Conservation (phyloP, 2,329 filamentous ascomycete species). For the Trematosphaeria pertusa region DNA sequence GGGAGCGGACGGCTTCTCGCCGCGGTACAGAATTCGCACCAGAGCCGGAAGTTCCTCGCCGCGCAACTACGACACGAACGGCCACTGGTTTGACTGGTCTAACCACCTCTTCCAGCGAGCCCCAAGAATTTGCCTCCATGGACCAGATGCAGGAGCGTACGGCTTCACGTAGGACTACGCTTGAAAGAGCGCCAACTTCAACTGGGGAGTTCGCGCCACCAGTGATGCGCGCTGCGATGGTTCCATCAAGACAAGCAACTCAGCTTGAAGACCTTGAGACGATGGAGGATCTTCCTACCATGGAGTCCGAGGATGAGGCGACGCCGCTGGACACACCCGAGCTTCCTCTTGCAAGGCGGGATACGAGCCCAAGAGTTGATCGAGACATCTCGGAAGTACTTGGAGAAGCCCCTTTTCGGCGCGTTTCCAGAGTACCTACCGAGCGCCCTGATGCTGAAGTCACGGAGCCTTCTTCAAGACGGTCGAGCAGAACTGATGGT, state of each 20-base stretch:
- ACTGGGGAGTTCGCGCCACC: not conserved
- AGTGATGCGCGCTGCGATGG: not conserved
- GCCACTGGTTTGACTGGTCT: not conserved
- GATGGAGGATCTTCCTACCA: not conserved
- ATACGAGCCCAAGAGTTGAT: not conserved
- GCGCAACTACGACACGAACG: not conserved
- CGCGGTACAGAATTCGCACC: not conserved
- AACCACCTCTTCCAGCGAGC: slow-evolving; percentile 9
- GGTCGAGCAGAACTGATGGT: no score
- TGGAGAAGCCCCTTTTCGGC: not conserved
- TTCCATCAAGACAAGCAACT: slow-evolving; percentile 2
- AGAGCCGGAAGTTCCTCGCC: not conserved
- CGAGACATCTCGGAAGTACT: not conserved
- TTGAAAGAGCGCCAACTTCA: no score
- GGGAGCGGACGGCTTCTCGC: slow-evolving; percentile 6
- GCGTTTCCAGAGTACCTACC: not conserved
- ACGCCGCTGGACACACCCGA: not conserved
- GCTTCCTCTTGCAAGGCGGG: not conserved
- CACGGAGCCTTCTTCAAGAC: no score
- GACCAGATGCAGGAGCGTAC: slow-evolving; percentile 9
- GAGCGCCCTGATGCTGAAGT: no score
- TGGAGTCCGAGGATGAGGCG: slow-evolving; percentile 1
- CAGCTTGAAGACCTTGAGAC: not conserved
- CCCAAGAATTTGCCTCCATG: slow-evolving; percentile 5
- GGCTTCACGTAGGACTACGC: slow-evolving; percentile 3